Evolutionary conservation across 257 asterid genomes (phyloP), one percentile per base, ranked within the genome.

Genomic region (Capsicum baccatum): DNA sequence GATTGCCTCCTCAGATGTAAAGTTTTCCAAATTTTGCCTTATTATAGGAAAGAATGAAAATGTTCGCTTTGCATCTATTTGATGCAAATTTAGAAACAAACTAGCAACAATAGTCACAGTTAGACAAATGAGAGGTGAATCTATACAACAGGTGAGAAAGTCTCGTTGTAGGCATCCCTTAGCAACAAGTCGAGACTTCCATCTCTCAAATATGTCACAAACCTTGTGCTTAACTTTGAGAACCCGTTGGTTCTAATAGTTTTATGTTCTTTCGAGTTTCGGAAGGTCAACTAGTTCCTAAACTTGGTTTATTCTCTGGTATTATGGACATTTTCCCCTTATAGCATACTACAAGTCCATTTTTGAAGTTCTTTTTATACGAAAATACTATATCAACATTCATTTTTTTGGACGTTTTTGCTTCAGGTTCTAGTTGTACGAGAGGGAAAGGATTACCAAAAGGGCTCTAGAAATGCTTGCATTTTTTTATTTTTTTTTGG

Each of bases 1-100:
- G 92, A 84, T 79, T 91, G 88, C 93, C 96, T 16, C 94, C 91
- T 58, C 89, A 91, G 73, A 89, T 92, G 91, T 93, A 89, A 88
- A 83, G 83, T 69, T 79, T 21, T 21, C 42, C 26, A 66, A 12
- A 74, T 85, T 90, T 89, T 85, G 83, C 52, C 67, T 67, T 68
- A 6, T 15, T 54, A 62, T 55, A 37, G 64, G 81, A 9, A 62
- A 79, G 84, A 21, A 71, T 67, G 58, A 11, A 33, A 64, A n/a
- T 33, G 71, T 14, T 64, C 3, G 15, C 9, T 12, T 60, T 66
- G 35, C 48, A 66, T 66, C 73, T 7, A 66, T 66, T 64, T 66
- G 47, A 13, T 66, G 10, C 9, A 35, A 33, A 10, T 35, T 6
- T 13, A 0, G 19, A 66, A 33, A 35, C 73, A 66, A 33, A 35